Evolutionary conservation across 2,329 filamentous ascomycete species (phyloP), one percentile per base, ranked within the genome.

Genomic region (Ophiostoma tasmaniense): DNA sequence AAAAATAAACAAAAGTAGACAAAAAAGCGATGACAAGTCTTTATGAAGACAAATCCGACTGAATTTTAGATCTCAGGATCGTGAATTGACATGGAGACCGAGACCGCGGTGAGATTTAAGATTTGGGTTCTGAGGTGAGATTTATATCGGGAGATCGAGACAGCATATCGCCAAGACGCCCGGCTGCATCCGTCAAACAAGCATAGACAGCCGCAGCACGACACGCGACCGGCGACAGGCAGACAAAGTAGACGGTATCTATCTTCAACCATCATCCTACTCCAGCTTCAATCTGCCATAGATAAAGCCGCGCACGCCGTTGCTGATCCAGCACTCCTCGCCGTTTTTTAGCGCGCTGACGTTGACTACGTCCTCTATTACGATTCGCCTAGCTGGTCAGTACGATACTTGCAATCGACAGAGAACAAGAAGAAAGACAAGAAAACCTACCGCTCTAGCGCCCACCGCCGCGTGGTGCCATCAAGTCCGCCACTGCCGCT

Each of bases 281-380:
- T 35, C 8, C 59, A 81, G 71, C 22, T 71, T 73, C 42, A 85
- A 72, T 55, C 73, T 79, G 0, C 84, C 85, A 69, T 77, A 80
- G 14, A 88, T 81, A 73, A 96, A 97, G 0, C 94, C 94, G 72
- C 90, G 85, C 1, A 94, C 90, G 0, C 91, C 93, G 77, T 94
- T 97, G 77, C 93, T 97, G 67, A 97, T 80, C 90, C 92, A 96
- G 71, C 93, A 90, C 67, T 89, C 83, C 77, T 97, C 93, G 0
- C 89, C 91, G 72, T 91, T 82, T 3, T 82, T 76, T 14, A 97
- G 77, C 7, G 87, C 87, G 14, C 83, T 79, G 1, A 81, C 81
- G n/a, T 77, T 77, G 20, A 97, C 81, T 2, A 80, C 77, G 71
- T 87, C 84, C 75, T 96, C 90, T 37, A 83, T 81, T 67, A 86